Base-by-base conservation (phyloP, 257 asterid genomes). In the Mentha longifolia region DNA sequence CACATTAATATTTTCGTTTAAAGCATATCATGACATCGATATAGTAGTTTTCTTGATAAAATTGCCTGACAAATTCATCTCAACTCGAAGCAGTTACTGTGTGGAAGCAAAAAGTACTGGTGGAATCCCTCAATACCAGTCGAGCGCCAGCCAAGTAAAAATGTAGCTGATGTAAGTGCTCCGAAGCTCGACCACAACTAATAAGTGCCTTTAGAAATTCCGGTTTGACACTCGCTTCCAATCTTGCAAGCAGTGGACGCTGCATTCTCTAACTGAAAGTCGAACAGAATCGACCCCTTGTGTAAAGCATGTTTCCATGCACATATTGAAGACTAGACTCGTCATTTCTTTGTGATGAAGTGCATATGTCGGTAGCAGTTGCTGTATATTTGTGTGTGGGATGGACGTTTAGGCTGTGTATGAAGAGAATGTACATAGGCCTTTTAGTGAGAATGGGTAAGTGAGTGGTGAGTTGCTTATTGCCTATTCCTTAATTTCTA, bases 21-120 rank as follows among this genome's bases (percentile, higher is more conserved):
- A 35, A 35, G 22, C 12, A 33, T 41, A 31, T 6, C 39, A 28
- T 5, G 49, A 47, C 46, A 9, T 8, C 10, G 15, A 35, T 35
- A 19, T 19, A 5, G 6, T 39, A 22, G 2, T 30, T 52, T 69
- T 60, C 50, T 6, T 43, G 61, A 37, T 61, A 37, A 28, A 0
- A n/a, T 57, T 55, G 5, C 9, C 62, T 76, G 49, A 76, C 67
- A 41, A n/a, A 63, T 51, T 55, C 22, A 59, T 61, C 50, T 74
- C 10, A 30, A 61, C 64, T 30, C 75, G 80, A 77, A 88, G 95
- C 92, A 79, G 59, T 77, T 68, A 85, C 81, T 2, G 86, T 92
- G 30, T 92, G 97, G 98, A 92, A 82, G 96, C 90, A 45, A 92
- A 83, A 81, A 82, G 82, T 75, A 82, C 91, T 54, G 67, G 61